phyloP scores from a whole-genome alignment of 345 rosid species.

The Populus deltoides region DNA sequence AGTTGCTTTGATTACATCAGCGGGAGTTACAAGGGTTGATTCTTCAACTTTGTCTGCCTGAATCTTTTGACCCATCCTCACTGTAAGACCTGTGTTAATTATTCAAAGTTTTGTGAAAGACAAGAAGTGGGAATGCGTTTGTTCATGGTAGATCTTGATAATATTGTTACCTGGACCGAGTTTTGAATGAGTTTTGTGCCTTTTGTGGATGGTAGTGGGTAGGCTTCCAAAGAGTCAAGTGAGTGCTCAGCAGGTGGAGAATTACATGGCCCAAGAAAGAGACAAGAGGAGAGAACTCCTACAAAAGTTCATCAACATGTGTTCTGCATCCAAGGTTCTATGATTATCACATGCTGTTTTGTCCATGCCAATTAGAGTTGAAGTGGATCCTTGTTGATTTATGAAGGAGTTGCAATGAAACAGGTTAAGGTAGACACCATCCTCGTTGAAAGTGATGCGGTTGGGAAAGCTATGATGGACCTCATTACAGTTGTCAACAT shows the following conservation, averaged over 20 bases:
- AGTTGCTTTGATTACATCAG: too few species aligned
- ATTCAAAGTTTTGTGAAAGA: too few species aligned
- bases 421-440: conserved; percentile 73
- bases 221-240: conserved; percentile 57
- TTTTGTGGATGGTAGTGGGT: conserved; percentile 48
- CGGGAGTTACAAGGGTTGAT: too few species aligned
- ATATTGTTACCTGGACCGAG: background rate
- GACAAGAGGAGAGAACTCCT: conserved; percentile 57
- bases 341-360: background rate
- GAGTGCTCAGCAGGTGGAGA: conserved; percentile 55
- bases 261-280: conserved; percentile 55
- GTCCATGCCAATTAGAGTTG: background rate
- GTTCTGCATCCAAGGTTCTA: conserved; percentile 54
- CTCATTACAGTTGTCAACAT: conserved; percentile 70
- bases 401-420: background rate
- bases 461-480: conserved; percentile 63
- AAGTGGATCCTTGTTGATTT: background rate
- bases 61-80: too few species aligned
- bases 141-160: background rate
- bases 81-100: too few species aligned
- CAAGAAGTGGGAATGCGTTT: background rate
- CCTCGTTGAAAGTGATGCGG: conserved; percentile 69
- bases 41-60: too few species aligned
- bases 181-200: background rate
- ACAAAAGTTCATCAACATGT: conserved; percentile 44